Evolutionary conservation across 2,329 filamentous ascomycete species (phyloP).

Genomic region (Hypomyces rosellus): DNA sequence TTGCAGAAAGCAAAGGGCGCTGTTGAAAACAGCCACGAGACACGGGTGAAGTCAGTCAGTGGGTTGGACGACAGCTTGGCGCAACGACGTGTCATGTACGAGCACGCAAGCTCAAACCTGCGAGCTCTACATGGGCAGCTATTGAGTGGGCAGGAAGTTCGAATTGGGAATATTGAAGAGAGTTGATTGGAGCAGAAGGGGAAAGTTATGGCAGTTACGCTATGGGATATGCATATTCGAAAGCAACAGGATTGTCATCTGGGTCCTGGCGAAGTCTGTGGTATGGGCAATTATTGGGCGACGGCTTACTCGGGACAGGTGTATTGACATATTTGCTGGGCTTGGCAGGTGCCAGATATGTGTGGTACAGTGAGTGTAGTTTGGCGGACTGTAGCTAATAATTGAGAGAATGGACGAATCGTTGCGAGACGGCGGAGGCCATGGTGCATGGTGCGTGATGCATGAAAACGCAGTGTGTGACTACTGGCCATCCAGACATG

Average conservation of each 20-base stretch:
- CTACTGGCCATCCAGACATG: not conserved
- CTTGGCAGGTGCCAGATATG: conserved; percentile 1
- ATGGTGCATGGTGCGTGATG: conserved; percentile 1
- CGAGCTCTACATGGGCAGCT: conserved; percentile 17
- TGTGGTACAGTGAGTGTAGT: not conserved
- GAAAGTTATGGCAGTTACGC: not conserved
- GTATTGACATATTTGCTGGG: not conserved
- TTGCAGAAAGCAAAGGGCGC: conserved; percentile 7
- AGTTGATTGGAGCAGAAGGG: not conserved
- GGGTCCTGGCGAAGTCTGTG: not conserved
- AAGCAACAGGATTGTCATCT: not conserved
- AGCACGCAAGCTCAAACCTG: conserved; percentile 16
- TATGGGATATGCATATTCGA: not conserved
- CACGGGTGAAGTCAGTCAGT: conserved; percentile 2
- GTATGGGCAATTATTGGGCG: not conserved
- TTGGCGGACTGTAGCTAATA: not conserved
- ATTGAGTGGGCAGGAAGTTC: conserved; percentile 5
- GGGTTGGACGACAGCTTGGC: conserved; percentile 12
- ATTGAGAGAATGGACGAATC: not conserved
- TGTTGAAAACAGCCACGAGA: conserved; percentile 9
- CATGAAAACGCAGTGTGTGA: not conserved
- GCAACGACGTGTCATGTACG: conserved; percentile 14
- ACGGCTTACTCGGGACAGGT: not conserved
- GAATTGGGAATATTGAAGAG: not conserved
- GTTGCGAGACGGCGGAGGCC: not conserved